These are phyloP conservation scores for Erodium moschatum DNA, from an alignment of 441 rosid species.

Conservation along the genomic window DNA sequence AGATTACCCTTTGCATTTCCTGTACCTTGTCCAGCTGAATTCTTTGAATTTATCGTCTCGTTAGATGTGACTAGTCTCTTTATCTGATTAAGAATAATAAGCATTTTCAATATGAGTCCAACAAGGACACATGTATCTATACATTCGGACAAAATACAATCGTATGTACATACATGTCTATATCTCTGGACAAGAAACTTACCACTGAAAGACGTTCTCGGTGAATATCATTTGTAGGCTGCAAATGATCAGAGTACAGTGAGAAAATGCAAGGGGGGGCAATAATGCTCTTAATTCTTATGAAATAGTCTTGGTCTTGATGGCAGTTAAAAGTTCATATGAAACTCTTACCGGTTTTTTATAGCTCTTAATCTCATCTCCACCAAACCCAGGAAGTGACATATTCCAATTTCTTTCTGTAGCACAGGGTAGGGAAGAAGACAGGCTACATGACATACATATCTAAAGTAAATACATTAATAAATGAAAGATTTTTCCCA, in stretches of 20 bases:
- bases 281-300: not conserved
- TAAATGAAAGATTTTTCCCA: conserved; percentile 1
- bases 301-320: conserved; percentile 3
- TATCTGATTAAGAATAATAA: conserved; percentile 32
- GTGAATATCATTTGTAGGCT: conserved; percentile 70
- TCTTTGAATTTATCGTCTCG: conserved; percentile 48
- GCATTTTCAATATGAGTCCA: not conserved
- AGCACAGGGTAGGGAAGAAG: conserved; percentile 16
- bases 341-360: conserved; percentile 50
- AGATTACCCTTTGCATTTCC: conserved; percentile 49
- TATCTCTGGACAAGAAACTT: conserved; percentile 26
- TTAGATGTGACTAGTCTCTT: conserved; percentile 47
- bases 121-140: not conserved
- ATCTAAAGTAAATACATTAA: conserved; percentile 19
- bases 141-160: not conserved
- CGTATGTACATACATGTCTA: not conserved
- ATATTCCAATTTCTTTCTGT: conserved; percentile 87
- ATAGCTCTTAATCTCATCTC: conserved; percentile 82
- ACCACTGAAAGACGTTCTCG: conserved; percentile 75
- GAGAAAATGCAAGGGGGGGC: not conserved
- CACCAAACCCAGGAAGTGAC: conserved; percentile 71
- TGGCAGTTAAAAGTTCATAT: conserved; percentile 4
- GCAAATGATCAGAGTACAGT: conserved; percentile 25
- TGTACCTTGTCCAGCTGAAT: conserved; percentile 38
- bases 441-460: conserved; percentile 13